phyloP scores from a whole-genome alignment of 2,329 filamentous ascomycete species.

The Didymella segeticola region DNA sequence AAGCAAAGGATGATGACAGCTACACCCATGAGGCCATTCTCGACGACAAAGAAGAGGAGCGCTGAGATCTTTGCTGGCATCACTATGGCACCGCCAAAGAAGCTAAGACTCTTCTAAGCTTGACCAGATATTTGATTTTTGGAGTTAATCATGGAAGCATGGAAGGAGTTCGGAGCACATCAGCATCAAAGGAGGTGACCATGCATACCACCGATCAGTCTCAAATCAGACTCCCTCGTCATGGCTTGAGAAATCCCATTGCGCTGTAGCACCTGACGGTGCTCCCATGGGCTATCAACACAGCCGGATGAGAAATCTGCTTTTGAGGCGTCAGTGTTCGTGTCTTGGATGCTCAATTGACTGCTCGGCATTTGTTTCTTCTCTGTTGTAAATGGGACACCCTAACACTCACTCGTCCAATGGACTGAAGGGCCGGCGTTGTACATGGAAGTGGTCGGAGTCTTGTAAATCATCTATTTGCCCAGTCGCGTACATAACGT shows the following conservation, averaged over 20 bases:
- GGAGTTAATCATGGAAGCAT: conserved; percentile 5
- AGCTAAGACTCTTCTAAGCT: conserved; percentile 31
- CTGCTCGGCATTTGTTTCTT: not conserved
- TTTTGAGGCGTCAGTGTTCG: not conserved
- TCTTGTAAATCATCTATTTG: not conserved
- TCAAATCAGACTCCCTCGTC: not conserved
- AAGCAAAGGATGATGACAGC: conserved; percentile 52
- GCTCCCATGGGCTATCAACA: conserved; percentile 26
- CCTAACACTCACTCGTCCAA: conserved; percentile 13
- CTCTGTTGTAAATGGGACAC: no score
- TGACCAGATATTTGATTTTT: conserved; percentile 1
- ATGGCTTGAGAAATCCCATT: conserved; percentile 27
- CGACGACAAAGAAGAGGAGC: conserved; percentile 32
- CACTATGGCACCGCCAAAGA: conserved; percentile 35
- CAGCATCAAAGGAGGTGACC: not conserved
- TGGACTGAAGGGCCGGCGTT: conserved; percentile 15
- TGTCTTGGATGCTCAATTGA: not conserved
- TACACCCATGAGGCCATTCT: conserved; percentile 32
- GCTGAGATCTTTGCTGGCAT: conserved; percentile 26
- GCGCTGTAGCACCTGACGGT: conserved; percentile 29
- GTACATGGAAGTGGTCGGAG: not conserved
- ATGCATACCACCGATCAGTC: not conserved
- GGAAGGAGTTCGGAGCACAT: conserved; percentile 1
- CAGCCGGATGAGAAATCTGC: conserved; percentile 22
- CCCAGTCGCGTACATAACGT: not conserved